Evolutionary conservation across 2,329 filamentous ascomycete genomes (phyloP).

Genomic region (Polychaeton citri): DNA sequence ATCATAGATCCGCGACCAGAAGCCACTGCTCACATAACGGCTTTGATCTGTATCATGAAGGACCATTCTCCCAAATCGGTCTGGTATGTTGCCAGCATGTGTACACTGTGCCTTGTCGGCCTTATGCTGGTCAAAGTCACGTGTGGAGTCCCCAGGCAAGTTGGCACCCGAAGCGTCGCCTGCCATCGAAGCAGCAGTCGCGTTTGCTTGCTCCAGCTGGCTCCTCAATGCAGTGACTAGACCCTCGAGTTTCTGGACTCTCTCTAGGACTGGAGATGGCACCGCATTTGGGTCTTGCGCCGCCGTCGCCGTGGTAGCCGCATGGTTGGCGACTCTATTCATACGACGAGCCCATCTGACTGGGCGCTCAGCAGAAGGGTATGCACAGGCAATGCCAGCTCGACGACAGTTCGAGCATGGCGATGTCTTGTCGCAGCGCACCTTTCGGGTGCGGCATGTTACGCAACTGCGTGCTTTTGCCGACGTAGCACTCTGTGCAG

Average conservation of each 20-base stretch:
- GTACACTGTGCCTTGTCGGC: slow-evolving; percentile 1
- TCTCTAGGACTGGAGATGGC: slow-evolving; percentile 33
- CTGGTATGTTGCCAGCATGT: slow-evolving; percentile 17
- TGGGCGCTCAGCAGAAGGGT: slow-evolving; percentile 36
- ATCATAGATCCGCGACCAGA: slow-evolving; percentile 44
- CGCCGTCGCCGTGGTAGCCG: slow-evolving; percentile 7
- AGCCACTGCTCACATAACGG: slow-evolving; percentile 39
- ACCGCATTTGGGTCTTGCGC: slow-evolving; percentile 15
- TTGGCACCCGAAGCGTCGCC: slow-evolving; percentile 15
- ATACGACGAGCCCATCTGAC: slow-evolving; percentile 43
- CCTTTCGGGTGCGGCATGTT: slow-evolving; percentile 41
- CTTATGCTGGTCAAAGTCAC: background rate
- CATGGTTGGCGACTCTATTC: slow-evolving; percentile 25
- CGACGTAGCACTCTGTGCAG: slow-evolving; percentile 1
- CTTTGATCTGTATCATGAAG: slow-evolving; percentile 30
- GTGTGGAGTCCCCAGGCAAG: slow-evolving; percentile 14
- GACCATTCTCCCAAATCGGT: slow-evolving; percentile 36
- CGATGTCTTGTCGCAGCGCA: slow-evolving; percentile 43
- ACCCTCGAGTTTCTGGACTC: slow-evolving; percentile 36
- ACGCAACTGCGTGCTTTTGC: slow-evolving; percentile 36
- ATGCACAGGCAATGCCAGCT: slow-evolving; percentile 39
- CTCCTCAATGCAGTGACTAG: slow-evolving; percentile 38
- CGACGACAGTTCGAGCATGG: slow-evolving; percentile 46
- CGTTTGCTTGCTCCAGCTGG: slow-evolving; percentile 33
- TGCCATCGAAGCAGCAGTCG: slow-evolving; percentile 12